Evolutionary conservation across 371 early-diverging fungal genomes (phyloP).

Genomic region (Mortierella sp.): DNA sequence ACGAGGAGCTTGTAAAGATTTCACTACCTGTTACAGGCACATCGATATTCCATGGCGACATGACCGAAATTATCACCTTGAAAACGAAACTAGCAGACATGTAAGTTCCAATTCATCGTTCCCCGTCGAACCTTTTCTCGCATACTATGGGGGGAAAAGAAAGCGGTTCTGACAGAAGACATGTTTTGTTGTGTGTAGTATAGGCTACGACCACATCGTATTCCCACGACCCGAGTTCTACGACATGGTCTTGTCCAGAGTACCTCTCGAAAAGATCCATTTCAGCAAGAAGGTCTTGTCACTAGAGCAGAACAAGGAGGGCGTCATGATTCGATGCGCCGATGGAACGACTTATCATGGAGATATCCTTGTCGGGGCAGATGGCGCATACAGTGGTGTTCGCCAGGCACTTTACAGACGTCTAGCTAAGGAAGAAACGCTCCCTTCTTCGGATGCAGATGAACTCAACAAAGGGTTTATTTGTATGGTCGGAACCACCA

Average conservation of each 20-base stretch:
- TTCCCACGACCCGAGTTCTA: conserved; percentile 1
- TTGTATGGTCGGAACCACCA: conserved; percentile 8
- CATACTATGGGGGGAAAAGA: no score
- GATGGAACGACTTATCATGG: not conserved
- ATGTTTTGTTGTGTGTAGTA: no score
- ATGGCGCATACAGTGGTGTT: conserved; percentile 12
- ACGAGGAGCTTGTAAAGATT: conserved; percentile 1
- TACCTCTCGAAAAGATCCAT: conserved; percentile 12
- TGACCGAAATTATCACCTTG: not conserved
- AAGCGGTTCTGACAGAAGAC: no score
- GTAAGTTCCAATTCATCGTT: no score
- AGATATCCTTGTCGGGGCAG: conserved; percentile 17
- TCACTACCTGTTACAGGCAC: conserved; percentile 1
- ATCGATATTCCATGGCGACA: not conserved
- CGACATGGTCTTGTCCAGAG: not conserved
- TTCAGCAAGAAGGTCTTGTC: conserved; percentile 11
- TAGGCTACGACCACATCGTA: no score
- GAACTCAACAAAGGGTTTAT: not conserved
- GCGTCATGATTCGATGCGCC: conserved; percentile 9
- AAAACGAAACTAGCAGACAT: not conserved
- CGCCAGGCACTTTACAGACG: conserved; percentile 13
- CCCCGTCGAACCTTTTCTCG: no score
- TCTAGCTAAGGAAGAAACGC: not conserved
- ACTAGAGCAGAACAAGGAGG: not conserved
- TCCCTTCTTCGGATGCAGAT: not conserved